Conservation (phyloP, 2,329 filamentous ascomycete species). For the Paramyrothecium sp. region DNA sequence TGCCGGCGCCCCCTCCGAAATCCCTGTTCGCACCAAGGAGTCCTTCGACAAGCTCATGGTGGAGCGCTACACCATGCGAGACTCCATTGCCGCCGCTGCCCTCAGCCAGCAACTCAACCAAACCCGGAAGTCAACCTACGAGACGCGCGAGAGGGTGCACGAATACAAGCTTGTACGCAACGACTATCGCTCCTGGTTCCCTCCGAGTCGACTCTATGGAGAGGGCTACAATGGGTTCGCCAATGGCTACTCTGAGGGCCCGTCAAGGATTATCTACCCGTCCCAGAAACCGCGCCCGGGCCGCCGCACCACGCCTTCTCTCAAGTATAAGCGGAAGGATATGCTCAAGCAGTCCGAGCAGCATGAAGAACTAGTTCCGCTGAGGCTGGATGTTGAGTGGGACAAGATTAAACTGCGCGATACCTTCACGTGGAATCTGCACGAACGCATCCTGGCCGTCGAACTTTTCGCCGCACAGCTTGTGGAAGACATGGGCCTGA, state of each 20-base stretch:
- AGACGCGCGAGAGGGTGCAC: constrained; percentile 65
- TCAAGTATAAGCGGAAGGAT: constrained; percentile 77
- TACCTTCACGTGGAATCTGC: constrained; percentile 97
- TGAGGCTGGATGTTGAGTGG: constrained; percentile 90
- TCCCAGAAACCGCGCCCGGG: constrained; percentile 73
- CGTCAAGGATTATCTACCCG: constrained; percentile 76
- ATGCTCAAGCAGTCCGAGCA: constrained; percentile 84
- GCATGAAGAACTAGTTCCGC: constrained; percentile 85
- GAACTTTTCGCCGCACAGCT: constrained; percentile 86
- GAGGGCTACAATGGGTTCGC: constrained; percentile 86
- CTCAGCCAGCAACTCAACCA: constrained; percentile 50
- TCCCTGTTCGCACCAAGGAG: constrained; percentile 53
- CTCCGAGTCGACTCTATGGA: constrained; percentile 59
- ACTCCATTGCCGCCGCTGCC: constrained; percentile 52
- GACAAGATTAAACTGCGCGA: constrained; percentile 95
- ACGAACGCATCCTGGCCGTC: constrained; percentile 78
- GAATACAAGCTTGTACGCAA: constrained; percentile 64
- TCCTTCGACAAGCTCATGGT: constrained; percentile 53
- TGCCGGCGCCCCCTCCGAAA: constrained; percentile 18
- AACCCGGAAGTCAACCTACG: constrained; percentile 55
- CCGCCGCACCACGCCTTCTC: constrained; percentile 68
- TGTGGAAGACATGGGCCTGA: constrained; percentile 84
- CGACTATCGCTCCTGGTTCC: constrained; percentile 55
- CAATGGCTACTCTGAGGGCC: constrained; percentile 79
- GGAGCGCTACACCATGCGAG: constrained; percentile 52